phyloP scores from a whole-genome alignment of 306 rosid species.

The Prinsepia uniflora region DNA sequence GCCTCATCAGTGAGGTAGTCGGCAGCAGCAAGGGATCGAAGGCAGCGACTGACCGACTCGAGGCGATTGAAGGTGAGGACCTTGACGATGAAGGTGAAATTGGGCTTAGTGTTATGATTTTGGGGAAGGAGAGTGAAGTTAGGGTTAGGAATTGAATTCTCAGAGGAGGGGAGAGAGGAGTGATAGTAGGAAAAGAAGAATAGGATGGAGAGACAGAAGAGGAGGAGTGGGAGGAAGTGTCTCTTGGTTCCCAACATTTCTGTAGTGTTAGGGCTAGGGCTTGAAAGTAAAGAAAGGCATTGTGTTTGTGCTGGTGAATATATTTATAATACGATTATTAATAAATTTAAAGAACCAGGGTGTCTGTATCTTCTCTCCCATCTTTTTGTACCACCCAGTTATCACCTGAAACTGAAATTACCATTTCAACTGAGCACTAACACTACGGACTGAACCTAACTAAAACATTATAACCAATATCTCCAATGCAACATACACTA shows the following conservation, averaged over 20 bases:
- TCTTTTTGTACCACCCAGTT: conserved; percentile 74
- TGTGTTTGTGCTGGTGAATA: conserved; percentile 38
- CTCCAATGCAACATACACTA: not conserved
- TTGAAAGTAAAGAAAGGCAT: not conserved
- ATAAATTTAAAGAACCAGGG: conserved; percentile 87
- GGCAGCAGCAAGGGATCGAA: conserved; percentile 75
- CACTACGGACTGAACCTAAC: not conserved
- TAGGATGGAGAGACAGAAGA: conserved; percentile 32
- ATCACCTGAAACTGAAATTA: conserved; percentile 57
- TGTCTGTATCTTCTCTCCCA: conserved; percentile 89
- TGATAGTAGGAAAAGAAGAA: conserved; percentile 36
- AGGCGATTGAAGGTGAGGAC: conserved; percentile 76
- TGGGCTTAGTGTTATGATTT: conserved; percentile 15
- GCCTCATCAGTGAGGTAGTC: conserved; percentile 77
- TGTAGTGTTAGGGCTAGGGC: not conserved
- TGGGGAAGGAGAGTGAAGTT: conserved; percentile 32
- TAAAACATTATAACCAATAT: not conserved
- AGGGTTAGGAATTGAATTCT: conserved; percentile 31
- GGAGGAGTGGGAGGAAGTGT: conserved; percentile 59
- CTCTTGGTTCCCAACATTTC: conserved; percentile 61
- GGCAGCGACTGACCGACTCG: conserved; percentile 75
- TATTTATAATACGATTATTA: conserved; percentile 63
- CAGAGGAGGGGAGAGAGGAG: conserved; percentile 16
- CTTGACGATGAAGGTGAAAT: conserved; percentile 60
- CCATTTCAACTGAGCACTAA: conserved; percentile 4